These are phyloP conservation scores for Colletotrichum salicis DNA, from an alignment of 2,329 filamentous ascomycete species.

Conservation along the genomic window DNA sequence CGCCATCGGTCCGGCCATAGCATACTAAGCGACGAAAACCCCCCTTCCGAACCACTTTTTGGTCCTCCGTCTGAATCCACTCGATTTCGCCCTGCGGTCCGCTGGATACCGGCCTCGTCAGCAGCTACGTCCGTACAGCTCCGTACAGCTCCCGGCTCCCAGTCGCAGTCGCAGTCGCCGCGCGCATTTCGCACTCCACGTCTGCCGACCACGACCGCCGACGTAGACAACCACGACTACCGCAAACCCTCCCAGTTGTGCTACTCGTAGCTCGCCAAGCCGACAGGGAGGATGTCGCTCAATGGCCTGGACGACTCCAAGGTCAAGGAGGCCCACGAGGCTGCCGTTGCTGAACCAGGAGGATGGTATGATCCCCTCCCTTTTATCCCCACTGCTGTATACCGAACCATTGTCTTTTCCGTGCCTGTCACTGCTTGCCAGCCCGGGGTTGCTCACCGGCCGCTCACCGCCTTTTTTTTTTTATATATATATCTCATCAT, in stretches of 20 bases:
- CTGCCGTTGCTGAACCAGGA: constrained; percentile 82
- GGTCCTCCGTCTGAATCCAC: constrained; percentile 27
- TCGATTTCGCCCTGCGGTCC: constrained; percentile 29
- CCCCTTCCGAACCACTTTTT: constrained; percentile 34
- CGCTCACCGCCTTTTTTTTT: background rate
- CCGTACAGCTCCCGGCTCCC: constrained; percentile 2
- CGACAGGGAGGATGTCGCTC: constrained; percentile 77
- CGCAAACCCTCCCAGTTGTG: background rate
- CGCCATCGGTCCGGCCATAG: constrained; percentile 14
- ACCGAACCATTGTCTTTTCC: constrained; percentile 16
- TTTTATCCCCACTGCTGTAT: constrained; percentile 26
- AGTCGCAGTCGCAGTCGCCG: background rate
- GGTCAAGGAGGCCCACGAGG: constrained; percentile 86
- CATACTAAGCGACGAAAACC: constrained; percentile 34
- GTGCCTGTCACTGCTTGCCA: background rate
- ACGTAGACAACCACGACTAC: constrained; percentile 10
- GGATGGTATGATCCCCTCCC: constrained; percentile 78
- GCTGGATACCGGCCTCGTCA: constrained; percentile 10
- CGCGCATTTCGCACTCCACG: background rate
- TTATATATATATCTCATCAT: background rate
- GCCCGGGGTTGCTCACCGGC: constrained; percentile 6
- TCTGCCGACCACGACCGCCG: background rate
- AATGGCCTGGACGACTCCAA: constrained; percentile 89
- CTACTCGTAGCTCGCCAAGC: constrained; percentile 14
- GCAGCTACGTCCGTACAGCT: constrained; percentile 3